phyloP scores from a whole-genome alignment of 2,329 filamentous ascomycete species.

The Erysiphe pulchra region DNA sequence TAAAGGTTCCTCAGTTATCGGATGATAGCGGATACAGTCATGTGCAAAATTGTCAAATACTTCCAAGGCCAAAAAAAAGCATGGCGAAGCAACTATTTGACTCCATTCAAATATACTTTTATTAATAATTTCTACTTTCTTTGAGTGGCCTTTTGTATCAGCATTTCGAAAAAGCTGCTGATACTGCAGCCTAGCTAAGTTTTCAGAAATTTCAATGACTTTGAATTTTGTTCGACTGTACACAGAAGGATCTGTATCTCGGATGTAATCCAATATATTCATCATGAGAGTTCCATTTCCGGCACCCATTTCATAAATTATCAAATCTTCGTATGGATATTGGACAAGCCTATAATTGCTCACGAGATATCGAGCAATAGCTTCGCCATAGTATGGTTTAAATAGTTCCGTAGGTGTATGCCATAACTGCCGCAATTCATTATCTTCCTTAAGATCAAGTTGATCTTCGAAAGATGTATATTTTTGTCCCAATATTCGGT shows the following conservation, averaged over 20 bases:
- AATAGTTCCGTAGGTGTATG: conserved; percentile 97
- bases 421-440: conserved; percentile 73
- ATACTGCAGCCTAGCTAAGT: conserved; percentile 54
- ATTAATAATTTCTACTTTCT: conserved; percentile 86
- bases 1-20: conserved; percentile 51
- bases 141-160: conserved; percentile 46
- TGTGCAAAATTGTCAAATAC: conserved; percentile 98
- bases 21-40: conserved; percentile 78
- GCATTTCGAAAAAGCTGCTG: conserved; percentile 40
- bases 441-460: conserved; percentile 43
- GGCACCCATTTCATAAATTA: conserved; percentile 97
- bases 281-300: conserved; percentile 95
- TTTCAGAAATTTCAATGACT: conserved; percentile 82
- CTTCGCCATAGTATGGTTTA: conserved; percentile 86
- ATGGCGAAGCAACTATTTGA: conserved; percentile 65
- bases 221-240: conserved; percentile 84
- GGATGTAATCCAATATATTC: conserved; percentile 92
- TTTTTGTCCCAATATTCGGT: conserved; percentile 45
- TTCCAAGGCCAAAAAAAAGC: conserved; percentile 93
- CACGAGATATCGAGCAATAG: conserved; percentile 84
- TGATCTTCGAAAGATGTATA: conserved; percentile 80
- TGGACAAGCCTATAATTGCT: conserved; percentile 86
- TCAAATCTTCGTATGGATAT: conserved; percentile 87
- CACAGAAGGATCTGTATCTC: conserved; percentile 66
- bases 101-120: conserved; percentile 87